Conservation (phyloP, 2,329 filamentous ascomycete genomes). For the Sporothrix brasiliensis region DNA sequence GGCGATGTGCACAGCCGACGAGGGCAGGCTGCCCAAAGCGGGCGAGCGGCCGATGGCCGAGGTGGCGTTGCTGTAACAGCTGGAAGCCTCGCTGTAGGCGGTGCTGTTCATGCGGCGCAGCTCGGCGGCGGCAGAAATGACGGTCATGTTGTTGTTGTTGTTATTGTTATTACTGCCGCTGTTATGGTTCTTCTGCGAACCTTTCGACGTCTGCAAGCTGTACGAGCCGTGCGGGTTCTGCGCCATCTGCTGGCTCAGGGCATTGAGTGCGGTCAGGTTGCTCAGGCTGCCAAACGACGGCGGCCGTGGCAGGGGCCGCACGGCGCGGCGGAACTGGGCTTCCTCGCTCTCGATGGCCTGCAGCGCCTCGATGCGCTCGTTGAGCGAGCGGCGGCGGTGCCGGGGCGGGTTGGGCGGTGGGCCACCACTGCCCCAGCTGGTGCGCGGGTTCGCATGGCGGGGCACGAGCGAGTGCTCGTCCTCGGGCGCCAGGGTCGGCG, state of each 20-base stretch:
- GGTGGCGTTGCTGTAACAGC: slow-evolving; percentile 41
- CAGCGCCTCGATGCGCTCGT: slow-evolving; percentile 28
- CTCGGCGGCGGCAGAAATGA: slow-evolving; percentile 54
- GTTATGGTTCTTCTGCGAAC: not conserved
- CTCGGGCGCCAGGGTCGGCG: slow-evolving; percentile 28
- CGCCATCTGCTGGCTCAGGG: not conserved
- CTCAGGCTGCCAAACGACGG: slow-evolving; percentile 21
- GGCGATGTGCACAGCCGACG: not conserved
- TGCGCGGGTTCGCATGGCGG: slow-evolving; percentile 12
- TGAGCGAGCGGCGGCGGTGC: slow-evolving; percentile 27
- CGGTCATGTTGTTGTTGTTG: slow-evolving; percentile 25
- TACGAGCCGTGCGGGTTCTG: not conserved
- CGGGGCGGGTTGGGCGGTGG: not conserved
- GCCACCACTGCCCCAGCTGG: slow-evolving; percentile 11
- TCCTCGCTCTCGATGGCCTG: slow-evolving; percentile 24
- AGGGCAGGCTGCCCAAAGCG: not conserved
- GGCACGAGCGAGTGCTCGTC: slow-evolving; percentile 27
- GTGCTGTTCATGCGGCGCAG: slow-evolving; percentile 62
- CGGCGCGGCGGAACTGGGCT: not conserved
- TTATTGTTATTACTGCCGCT: too few species aligned
- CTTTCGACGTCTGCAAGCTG: not conserved
- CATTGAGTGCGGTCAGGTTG: not conserved
- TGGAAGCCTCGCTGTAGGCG: slow-evolving; percentile 49
- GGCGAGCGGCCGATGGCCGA: slow-evolving; percentile 20
- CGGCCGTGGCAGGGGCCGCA: slow-evolving; percentile 28